Evolutionary conservation across 228 moss, liverwort and hornwort species (phyloP).

Genomic region (Sphagnum fallax): DNA sequence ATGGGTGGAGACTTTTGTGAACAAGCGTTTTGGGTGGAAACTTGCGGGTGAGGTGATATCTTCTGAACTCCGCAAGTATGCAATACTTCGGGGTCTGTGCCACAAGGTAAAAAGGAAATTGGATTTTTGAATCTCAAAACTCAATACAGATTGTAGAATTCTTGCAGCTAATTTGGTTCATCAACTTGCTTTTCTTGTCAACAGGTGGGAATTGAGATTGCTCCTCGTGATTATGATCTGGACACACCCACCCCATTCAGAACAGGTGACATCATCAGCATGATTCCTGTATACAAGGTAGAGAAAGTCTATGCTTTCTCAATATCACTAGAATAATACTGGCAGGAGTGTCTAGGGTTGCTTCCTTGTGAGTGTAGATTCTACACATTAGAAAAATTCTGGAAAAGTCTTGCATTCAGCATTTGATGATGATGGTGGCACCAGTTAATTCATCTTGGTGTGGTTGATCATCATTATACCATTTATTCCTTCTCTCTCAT

Average conservation of each 20-base stretch:
- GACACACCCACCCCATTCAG: background rate
- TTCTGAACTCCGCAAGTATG: slow-evolving; percentile 52
- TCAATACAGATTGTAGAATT: no score
- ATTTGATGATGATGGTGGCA: background rate
- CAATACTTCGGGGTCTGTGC: slow-evolving; percentile 55
- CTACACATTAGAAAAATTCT: no score
- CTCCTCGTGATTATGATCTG: background rate
- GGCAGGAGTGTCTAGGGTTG: no score
- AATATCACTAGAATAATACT: no score
- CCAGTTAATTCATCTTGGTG: no score
- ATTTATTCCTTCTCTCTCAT: background rate
- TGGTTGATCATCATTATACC: no score
- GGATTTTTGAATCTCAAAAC: no score
- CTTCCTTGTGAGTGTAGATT: no score
- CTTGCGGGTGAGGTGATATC: slow-evolving; percentile 22
- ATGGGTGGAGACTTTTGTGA: slow-evolving; percentile 53
- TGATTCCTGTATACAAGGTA: background rate
- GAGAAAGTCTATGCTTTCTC: background rate
- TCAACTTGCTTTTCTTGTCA: background rate
- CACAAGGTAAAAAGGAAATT: slow-evolving; percentile 26
- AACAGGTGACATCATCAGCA: background rate
- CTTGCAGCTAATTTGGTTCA: no score
- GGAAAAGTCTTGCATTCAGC: no score
- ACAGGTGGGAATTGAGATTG: background rate
- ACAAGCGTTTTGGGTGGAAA: slow-evolving; percentile 56